Evolutionary conservation across 352 stramenopile species (phyloP).

Genomic region (Globisporangium spinosum): DNA sequence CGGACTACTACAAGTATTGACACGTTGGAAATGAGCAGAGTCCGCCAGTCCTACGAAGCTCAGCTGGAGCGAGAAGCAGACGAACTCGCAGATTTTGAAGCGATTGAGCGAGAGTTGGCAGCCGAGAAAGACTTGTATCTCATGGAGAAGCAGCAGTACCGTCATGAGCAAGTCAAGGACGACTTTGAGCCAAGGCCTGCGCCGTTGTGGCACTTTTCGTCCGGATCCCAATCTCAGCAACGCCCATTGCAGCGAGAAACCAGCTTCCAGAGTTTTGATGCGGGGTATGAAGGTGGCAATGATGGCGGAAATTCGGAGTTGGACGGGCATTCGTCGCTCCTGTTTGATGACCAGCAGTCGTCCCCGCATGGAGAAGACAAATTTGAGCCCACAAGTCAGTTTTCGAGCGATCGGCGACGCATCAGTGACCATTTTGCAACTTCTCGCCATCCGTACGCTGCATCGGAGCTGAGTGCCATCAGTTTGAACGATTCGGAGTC

Average conservation of each 20-base stretch:
- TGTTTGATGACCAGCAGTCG: constrained; percentile 30
- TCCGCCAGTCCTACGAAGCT: constrained; percentile 55
- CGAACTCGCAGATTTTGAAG: constrained; percentile 79
- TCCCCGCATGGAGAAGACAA: constrained; percentile 13
- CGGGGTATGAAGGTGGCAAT: not conserved
- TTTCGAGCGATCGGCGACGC: constrained; percentile 13
- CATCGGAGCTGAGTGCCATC: constrained; percentile 64
- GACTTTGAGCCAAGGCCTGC: not conserved
- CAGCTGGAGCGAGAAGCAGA: constrained; percentile 55
- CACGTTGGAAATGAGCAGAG: constrained; percentile 48
- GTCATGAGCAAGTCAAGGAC: not conserved
- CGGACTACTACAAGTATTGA: constrained; percentile 39
- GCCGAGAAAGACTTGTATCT: constrained; percentile 59
- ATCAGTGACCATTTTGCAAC: constrained; percentile 22
- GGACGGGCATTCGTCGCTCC: constrained; percentile 37
- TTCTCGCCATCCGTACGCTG: constrained; percentile 6
- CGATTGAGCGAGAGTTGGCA: constrained; percentile 61
- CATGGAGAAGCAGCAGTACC: constrained; percentile 30
- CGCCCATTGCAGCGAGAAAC: not conserved
- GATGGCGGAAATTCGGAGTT: constrained; percentile 36
- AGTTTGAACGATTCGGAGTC: constrained; percentile 80
- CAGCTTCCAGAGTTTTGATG: not conserved
- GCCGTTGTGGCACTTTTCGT: constrained; percentile 9
- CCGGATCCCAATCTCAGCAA: constrained; percentile 2
- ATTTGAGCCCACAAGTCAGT: constrained; percentile 14